Conservation (phyloP, 495 filamentous ascomycete genomes). For the Parathielavia appendiculata region DNA sequence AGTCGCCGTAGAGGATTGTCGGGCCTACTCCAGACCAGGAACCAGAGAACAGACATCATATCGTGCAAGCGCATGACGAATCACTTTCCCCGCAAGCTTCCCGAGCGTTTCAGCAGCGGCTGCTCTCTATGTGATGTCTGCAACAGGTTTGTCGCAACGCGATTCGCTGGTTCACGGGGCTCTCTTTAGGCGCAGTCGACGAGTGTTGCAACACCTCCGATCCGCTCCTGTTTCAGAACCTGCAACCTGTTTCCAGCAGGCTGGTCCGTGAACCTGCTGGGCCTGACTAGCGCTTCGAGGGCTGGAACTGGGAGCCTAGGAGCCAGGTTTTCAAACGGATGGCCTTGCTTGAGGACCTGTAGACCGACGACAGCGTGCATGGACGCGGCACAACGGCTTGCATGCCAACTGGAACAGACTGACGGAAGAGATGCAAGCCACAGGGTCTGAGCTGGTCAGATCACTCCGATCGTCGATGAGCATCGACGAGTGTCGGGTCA, state of each 20-base stretch:
- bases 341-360: conserved; percentile 4
- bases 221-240: conserved; percentile 33
- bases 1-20: not conserved
- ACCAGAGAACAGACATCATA: conserved; percentile 2
- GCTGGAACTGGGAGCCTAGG: conserved; percentile 9
- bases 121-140: not conserved
- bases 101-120: conserved; percentile 20
- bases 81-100: conserved; percentile 5
- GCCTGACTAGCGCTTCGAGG: conserved; percentile 1
- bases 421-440: conserved; percentile 5
- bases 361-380: conserved; percentile 19
- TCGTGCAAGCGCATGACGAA: conserved; percentile 2
- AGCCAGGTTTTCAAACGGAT: too few species aligned
- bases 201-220: conserved; percentile 11
- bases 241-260: conserved; percentile 20
- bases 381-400: conserved; percentile 19
- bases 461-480: not conserved
- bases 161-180: conserved; percentile 2
- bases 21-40: conserved; percentile 15
- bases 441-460: not conserved
- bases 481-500: not conserved
- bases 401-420: not conserved
- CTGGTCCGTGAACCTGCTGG: conserved; percentile 9
- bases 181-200: conserved; percentile 4
- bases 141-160: conserved; percentile 1